Base-by-base conservation (phyloP, 1,284 basidiomycete species). In the Ceratobasidium sp. region DNA sequence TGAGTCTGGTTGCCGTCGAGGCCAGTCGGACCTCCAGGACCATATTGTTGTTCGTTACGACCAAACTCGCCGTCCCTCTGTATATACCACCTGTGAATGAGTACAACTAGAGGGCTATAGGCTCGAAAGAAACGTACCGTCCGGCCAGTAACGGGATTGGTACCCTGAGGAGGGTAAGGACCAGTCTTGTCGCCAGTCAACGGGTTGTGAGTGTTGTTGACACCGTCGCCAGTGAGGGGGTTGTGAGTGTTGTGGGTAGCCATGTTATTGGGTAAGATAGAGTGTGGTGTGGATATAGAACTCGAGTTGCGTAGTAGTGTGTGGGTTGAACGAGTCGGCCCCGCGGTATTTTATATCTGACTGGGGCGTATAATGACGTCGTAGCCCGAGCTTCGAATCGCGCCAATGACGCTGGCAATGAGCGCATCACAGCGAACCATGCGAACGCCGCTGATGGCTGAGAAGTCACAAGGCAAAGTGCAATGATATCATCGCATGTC, bases 151-250 rank as follows among this genome's bases (percentile, higher is more conserved):
- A 61, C 26, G 39, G 59, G 59, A n/a, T 61, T 61, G 3, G 59
- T 61, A 26, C 59, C 59, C 14, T 36, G 10, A 1, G 60, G 60
- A 3, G 60, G 60, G 32, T 64, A 12, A 1, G 60, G 60, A 21
- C 60, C 60, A 21, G 60, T 64, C 60, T 64, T 64, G 45, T 64
- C 60, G 32, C 60, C 60, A 18, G 60, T 64, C 41, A 64, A 41
- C 6, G 60, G 60, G 60, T 64, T 64, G 45, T 64, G 60, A 34
- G 60, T 64, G 60, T 64, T 64, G 45, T 16, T 21, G 30, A 64
- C 60, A 21, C 60, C 60, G 45, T 64, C 60, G 21, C 60, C 60
- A 30, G 60, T 64, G n/a, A 64, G 46, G 4, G 60, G 60, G 21
- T 64, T 64, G 45, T 64, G 60, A 45, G 60, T 64, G 60, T 64